Evolutionary conservation across 1,139 yeast genomes (phyloP).

Genomic region (Wickerhamomyces sp.): DNA sequence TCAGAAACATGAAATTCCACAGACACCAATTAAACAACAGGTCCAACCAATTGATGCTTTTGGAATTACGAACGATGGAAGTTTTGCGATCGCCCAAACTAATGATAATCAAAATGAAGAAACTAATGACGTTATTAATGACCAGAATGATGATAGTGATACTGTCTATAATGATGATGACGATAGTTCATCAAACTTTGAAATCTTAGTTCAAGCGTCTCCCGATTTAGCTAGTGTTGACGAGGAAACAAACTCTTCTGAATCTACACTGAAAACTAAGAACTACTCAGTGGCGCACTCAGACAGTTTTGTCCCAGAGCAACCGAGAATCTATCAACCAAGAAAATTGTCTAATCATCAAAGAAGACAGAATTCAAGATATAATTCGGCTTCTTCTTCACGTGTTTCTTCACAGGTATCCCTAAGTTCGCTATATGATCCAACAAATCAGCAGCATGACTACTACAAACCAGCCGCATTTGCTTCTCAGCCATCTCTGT

Average conservation of each 20-base stretch:
- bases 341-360: constrained; percentile 1
- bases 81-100: neutral
- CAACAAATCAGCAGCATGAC: constrained; percentile 8
- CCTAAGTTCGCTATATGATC: constrained; percentile 12
- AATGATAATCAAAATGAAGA: too few species aligned
- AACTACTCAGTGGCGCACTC: neutral
- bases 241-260: neutral
- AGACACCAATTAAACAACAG: constrained; percentile 3
- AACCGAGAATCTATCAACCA: neutral
- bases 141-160: neutral
- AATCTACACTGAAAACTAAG: neutral
- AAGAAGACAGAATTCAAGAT: neutral
- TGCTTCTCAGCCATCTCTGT: constrained; percentile 11
- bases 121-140: too few species aligned
- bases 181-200: neutral
- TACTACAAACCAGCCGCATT: constrained; percentile 10
- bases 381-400: constrained; percentile 6
- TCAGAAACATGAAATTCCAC: constrained; percentile 3
- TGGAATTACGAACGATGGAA: constrained; percentile 5
- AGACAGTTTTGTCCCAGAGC: neutral
- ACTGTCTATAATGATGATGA: neutral
- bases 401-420: constrained; percentile 18
- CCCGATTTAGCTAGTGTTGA: neutral
- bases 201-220: neutral
- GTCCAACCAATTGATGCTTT: constrained; percentile 4